These are phyloP conservation scores for Sugiyamaella valdiviana DNA, from an alignment of 805 yeast genomes.

Conservation along the genomic window DNA sequence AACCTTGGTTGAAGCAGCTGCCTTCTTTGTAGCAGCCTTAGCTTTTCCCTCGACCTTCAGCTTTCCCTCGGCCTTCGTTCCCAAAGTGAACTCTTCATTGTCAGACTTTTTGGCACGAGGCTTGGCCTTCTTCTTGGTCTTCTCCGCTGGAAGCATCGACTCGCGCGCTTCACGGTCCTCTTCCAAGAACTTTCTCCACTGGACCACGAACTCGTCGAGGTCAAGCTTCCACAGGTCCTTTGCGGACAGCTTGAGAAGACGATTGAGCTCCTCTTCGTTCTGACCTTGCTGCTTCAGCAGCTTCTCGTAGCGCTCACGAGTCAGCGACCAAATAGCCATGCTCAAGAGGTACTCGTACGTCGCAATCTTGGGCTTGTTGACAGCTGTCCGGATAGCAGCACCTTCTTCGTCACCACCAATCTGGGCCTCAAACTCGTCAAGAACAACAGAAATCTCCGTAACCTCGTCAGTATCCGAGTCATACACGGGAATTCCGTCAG, in stretches of 20 bases:
- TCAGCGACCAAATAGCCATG: conserved; percentile 90
- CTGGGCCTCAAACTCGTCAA: conserved; percentile 37
- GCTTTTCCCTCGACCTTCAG: conserved; percentile 1
- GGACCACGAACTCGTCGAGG: conserved; percentile 61
- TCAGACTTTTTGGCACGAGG: conserved; percentile 21
- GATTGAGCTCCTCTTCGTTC: conserved; percentile 64
- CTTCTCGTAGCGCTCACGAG: conserved; percentile 80
- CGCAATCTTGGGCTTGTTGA: conserved; percentile 47
- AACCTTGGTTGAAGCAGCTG: background rate
- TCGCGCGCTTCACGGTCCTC: conserved; percentile 58
- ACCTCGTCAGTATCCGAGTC: conserved; percentile 35
- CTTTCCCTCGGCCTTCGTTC: conserved; percentile 4
- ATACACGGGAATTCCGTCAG: conserved; percentile 57
- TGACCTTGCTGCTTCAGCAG: conserved; percentile 65
- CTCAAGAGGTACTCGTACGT: conserved; percentile 83
- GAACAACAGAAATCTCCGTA: conserved; percentile 18
- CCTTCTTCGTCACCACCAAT: conserved; percentile 23
- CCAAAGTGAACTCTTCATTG: conserved; percentile 18
- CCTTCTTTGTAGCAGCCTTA: conserved; percentile 3
- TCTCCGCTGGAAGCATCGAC: conserved; percentile 36
- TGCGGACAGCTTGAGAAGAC: conserved; percentile 60
- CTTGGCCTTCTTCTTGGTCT: conserved; percentile 36
- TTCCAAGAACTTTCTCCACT: conserved; percentile 62
- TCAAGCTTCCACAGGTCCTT: conserved; percentile 87
- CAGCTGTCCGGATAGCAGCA: conserved; percentile 14